Evolutionary conservation across 495 filamentous ascomycete species (phyloP), one percentile per base, ranked within the genome.

Genomic region (Tuber umbilicatum): DNA sequence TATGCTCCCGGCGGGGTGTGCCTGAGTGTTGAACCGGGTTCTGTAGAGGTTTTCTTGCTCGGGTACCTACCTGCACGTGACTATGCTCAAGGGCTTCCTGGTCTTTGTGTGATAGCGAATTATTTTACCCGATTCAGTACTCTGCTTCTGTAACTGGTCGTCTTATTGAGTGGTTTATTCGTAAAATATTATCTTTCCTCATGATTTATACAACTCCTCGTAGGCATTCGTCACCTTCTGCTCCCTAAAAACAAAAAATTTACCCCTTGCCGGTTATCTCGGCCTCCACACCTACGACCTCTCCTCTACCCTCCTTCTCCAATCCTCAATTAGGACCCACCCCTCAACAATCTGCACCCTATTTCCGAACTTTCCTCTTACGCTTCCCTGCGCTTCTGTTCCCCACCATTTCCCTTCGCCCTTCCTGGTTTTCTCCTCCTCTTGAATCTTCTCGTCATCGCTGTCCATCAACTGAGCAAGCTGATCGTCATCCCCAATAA

Each of bases 391-490:
- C 0, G 19, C 72, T 68, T 64, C 71, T 38, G 78, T 76, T 23
- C 76, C 80, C 80, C 79, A 81, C 80, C 79, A 81, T 37, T 55
- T 81, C 35, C 79, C 80, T n/a, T 76, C 76, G 4, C 80, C 79
- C 64, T 78, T 78, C 37, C 75, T 73, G 21, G 77, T 78, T 60
- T 71, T 75, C 27, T 67, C 73, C 45, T 81, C 70, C 70, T 42
- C 38, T 31, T 45, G 73, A 10, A 38, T 70, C 40, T 70, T 71
- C 47, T 81, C 79, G 19, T 79, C 77, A 10, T 81, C 80, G 50
- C 72, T 76, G 67, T 78, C 76, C 9, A 75, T 17, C 68, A 81
- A 37, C 23, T 74, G 76, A 10, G 73, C 80, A 50, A 81, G 68
- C 50, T 81, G 72, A 40, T 78, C 79, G 6, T 76, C 79, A 37